Evolutionary conservation across 2,329 filamentous ascomycete species (phyloP), one percentile per base, ranked within the genome.

Genomic region (Myriangium duriaei): DNA sequence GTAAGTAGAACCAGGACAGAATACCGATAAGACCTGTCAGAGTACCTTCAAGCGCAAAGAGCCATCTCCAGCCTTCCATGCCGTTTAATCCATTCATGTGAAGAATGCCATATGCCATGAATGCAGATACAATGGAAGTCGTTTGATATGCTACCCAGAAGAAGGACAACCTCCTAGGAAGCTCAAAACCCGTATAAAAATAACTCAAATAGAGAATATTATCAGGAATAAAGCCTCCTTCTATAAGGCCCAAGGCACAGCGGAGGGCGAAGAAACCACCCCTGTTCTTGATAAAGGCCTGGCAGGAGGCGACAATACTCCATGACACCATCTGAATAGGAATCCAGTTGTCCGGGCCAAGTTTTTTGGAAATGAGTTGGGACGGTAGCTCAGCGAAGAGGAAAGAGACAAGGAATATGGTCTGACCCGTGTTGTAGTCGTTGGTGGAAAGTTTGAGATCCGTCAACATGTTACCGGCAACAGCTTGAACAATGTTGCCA

Each of bases 301-400:
- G 60, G 0, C 55, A 53, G 5, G 58, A 44, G 49, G 54, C 56
- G 5, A 58, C 52, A 5, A 57, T 45, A 2, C 52, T 55, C 55
- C 57, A 60, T 7, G 48, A 43, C 15, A 53, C 51, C 39, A 59
- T 59, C 14, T 59, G 52, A 3, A 55, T 51, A 0, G 56, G 57
- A 13, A 59, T 59, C 54, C 55, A 60, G 29, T 56, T 47, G 44
- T 70, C 65, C 0, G 67, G 64, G 7, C 68, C 67, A 5, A 71
- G 47, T 37, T 65, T 66, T 52, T 71, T 71, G 39, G 63, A 68
- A 35, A 71, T 54, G 3, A 71, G 51, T 11, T 65, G 64, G 33
- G 64, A 67, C 3, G 67, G 67, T 0, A 71, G 50, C 31, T 70
- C 67, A 4, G 67, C 65, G 1, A 60, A 56, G 2, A 69, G 54